A percentile compares a stretch with the other conserved stretches of the same genome.
Conservation (phyloP, 257 asterid genomes). For the Catharanthus roseus region DNA sequence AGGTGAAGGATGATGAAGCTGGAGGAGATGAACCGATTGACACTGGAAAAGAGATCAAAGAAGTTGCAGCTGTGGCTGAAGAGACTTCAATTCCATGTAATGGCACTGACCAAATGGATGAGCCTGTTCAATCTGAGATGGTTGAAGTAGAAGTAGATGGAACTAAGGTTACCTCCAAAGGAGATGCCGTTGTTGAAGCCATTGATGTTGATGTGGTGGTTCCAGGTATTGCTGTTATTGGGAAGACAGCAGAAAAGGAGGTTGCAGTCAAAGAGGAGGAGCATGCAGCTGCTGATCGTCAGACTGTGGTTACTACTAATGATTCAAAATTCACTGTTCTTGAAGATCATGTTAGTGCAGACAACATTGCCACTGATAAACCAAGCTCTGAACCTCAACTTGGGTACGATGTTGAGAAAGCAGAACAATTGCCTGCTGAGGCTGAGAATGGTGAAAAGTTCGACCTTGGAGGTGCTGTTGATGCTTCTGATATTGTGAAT, state of each 20-base stretch:
- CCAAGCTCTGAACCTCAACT: conserved; percentile 27
- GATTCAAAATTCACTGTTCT: conserved; percentile 23
- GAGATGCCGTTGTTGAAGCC: conserved; percentile 41
- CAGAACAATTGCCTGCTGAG: conserved; percentile 26
- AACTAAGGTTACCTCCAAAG: conserved; percentile 26
- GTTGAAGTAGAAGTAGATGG: conserved; percentile 25
- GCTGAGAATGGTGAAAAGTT: conserved; percentile 21
- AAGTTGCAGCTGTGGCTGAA: conserved; percentile 11
- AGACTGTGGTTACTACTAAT: conserved; percentile 18
- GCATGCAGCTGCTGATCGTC: conserved; percentile 20
- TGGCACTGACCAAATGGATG: conserved; percentile 1
- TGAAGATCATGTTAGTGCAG: conserved; percentile 15
- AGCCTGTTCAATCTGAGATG: conserved; percentile 18
- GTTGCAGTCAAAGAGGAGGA: conserved; percentile 26
- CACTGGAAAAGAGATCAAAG: conserved; percentile 17
- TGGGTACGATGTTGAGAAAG: conserved; percentile 18
- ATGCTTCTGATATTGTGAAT: conserved; percentile 13
- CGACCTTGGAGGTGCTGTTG: conserved; percentile 28
- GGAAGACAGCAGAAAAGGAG: conserved; percentile 23
- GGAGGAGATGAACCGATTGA: conserved; percentile 5
- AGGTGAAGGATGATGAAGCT: conserved; percentile 15
- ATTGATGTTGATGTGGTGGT: conserved; percentile 35
- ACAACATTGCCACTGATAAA: conserved; percentile 22
- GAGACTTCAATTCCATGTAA: conserved; percentile 2
- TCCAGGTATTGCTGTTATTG: conserved; percentile 38